phyloP scores from a whole-genome alignment of 2,329 filamentous ascomycete genomes.

The Diplodia scrobiculata region DNA sequence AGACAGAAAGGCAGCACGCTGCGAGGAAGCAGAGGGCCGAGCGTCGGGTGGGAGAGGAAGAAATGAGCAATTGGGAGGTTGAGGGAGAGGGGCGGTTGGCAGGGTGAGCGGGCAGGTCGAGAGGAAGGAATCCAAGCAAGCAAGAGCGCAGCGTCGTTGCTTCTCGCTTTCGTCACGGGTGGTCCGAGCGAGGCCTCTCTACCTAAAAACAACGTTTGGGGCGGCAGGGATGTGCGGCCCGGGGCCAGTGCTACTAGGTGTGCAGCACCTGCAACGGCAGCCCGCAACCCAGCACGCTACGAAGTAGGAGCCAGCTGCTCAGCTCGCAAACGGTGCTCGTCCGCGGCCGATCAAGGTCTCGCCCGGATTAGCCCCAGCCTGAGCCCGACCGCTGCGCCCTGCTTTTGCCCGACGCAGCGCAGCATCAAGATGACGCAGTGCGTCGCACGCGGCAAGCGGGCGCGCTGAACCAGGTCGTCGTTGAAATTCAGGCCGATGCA shows the following conservation, averaged over 20 bases:
- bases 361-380: not conserved
- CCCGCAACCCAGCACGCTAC: too few relatives aligned
- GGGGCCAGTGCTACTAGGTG: not conserved
- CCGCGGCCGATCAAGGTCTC: not conserved
- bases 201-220: conserved; percentile 20
- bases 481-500: not conserved
- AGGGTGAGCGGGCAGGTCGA: conserved; percentile 3
- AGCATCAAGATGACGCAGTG: conserved; percentile 22
- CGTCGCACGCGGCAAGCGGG: not conserved
- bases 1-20: not conserved
- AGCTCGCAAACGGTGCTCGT: not conserved
- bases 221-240: conserved; percentile 16
- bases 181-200: conserved; percentile 7
- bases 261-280: not conserved
- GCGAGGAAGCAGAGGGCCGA: not conserved
- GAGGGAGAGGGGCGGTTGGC: conserved; percentile 9
- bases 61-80: not conserved
- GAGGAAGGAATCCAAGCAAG: conserved; percentile 9
- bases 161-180: conserved; percentile 22
- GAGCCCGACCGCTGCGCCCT: conserved; percentile 4
- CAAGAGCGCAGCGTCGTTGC: conserved; percentile 20
- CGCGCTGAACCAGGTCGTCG: too few relatives aligned
- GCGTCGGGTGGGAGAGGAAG: not conserved
- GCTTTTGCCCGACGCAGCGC: conserved; percentile 1
- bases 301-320: not conserved